Conservation (phyloP, 176 grass and related monocot genomes). For the Elymus sibiricus region DNA sequence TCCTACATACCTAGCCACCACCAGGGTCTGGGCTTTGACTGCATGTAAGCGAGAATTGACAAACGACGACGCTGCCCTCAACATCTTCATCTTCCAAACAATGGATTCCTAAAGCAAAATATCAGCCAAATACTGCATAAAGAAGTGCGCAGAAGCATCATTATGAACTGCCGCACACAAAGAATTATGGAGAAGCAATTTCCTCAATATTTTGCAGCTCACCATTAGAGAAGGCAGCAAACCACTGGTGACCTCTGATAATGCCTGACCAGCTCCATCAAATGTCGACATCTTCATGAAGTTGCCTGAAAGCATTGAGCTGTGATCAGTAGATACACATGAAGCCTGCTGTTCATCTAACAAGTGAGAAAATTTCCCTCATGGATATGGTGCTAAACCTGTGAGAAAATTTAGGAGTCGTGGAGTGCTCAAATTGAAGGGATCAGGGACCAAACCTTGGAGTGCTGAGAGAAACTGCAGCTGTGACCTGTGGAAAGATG, state of each 20-base stretch:
- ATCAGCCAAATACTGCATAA: constrained; percentile 57
- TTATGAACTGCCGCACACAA: background rate
- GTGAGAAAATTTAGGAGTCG: constrained; percentile 46
- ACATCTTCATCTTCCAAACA: constrained; percentile 64
- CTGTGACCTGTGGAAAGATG: constrained; percentile 57
- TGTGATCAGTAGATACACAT: background rate
- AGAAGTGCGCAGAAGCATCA: background rate
- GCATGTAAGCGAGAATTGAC: constrained; percentile 82
- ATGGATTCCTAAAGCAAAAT: constrained; percentile 65
- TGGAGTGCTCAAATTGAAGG: constrained; percentile 46
- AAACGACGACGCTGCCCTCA: constrained; percentile 61
- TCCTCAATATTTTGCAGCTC: background rate
- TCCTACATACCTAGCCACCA: constrained; percentile 75
- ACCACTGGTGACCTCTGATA: constrained; percentile 35
- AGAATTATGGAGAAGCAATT: background rate
- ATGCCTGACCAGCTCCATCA: background rate
- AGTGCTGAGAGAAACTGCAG: constrained; percentile 35
- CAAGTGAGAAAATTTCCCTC: background rate
- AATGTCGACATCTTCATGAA: constrained; percentile 31
- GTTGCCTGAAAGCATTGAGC: constrained; percentile 32
- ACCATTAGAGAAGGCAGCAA: constrained; percentile 32
- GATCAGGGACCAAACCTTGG: constrained; percentile 40
- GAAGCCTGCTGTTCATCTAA: background rate
- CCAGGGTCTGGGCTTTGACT: constrained; percentile 65
- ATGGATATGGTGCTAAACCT: constrained; percentile 38